Evolutionary conservation across 768 basidiomycete species (phyloP), one percentile per base, ranked within the genome.

Genomic region (Russula sp.): DNA sequence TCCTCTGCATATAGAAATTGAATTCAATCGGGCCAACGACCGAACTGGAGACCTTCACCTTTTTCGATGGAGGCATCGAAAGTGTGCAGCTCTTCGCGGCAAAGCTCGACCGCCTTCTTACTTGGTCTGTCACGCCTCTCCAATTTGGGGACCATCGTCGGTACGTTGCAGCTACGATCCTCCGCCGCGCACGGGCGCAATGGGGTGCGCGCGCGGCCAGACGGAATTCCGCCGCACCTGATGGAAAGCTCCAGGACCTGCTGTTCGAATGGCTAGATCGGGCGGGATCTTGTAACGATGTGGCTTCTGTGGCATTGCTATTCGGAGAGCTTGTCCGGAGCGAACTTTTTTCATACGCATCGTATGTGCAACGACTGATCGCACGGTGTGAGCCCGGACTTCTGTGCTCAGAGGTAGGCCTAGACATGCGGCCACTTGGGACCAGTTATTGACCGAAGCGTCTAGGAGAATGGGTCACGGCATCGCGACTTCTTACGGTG

Each of bases 71-170:
- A 10, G 77, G 76, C 32, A 71, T 72, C 2, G 72, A 73, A 30
- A 59, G 58, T 44, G 54, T 49, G 36, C 50, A 61, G 20, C 67
- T 74, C 13, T 89, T 91, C 69, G 75, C 79, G n/a, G 81, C 82
- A 63, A 90, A 92, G 71, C 80, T 92, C 20, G 84, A 89, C 67
- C 81, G 86, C 58, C 79, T 92, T 2, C 79, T 93, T 11, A 88
- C 88, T 0, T 94, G 92, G 91, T 84, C 84, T 69, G 84, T 92
- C 30, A 90, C 90, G 0, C 83, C 86, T 3, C 77, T 89, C 20
- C 92, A 93, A 73, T 92, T 87, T 64, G 91, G 92, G 11, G 87
- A 91, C 50, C 92, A 92, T 68, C 80, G 91, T 38, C 84, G 88
- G 1, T 88, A 87, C 70, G 90, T 85, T 32, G 89, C 87, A 2